Evolutionary conservation across 2,329 filamentous ascomycete genomes (phyloP).

Genomic region (Ambrosiella xylebori): DNA sequence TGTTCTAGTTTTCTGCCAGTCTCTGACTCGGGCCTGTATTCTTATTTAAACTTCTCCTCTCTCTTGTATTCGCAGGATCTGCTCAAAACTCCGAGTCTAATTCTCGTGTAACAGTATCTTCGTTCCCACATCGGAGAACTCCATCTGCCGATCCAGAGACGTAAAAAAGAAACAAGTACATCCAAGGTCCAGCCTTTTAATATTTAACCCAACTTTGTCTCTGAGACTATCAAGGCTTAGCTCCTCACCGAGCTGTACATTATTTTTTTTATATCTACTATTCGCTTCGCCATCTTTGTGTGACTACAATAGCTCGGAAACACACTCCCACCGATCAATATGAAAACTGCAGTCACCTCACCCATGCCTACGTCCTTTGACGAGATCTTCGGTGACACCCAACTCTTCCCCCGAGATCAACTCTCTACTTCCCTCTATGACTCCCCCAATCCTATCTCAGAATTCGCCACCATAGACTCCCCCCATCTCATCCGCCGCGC

Average conservation of each 20-base stretch:
- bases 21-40: neutral
- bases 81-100: no score
- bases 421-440: neutral
- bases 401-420: neutral
- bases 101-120: neutral
- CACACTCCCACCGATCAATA: neutral
- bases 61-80: no score
- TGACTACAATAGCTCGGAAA: neutral
- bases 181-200: neutral
- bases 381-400: neutral
- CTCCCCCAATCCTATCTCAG: neutral
- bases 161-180: neutral
- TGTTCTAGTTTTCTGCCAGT: neutral
- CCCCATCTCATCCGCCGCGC: conserved; percentile 6
- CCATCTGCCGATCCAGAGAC: neutral
- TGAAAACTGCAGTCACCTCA: neutral
- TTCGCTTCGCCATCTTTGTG: neutral
- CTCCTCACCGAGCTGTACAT: neutral
- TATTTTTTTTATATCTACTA: neutral
- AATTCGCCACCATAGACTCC: conserved; percentile 2
- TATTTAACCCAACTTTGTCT: neutral
- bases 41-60: neutral
- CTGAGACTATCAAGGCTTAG: neutral
- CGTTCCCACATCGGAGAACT: neutral
- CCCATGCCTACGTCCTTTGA: neutral